Conservation (phyloP, 495 filamentous ascomycete species). For the Talaromyces stipitatus region DNA sequence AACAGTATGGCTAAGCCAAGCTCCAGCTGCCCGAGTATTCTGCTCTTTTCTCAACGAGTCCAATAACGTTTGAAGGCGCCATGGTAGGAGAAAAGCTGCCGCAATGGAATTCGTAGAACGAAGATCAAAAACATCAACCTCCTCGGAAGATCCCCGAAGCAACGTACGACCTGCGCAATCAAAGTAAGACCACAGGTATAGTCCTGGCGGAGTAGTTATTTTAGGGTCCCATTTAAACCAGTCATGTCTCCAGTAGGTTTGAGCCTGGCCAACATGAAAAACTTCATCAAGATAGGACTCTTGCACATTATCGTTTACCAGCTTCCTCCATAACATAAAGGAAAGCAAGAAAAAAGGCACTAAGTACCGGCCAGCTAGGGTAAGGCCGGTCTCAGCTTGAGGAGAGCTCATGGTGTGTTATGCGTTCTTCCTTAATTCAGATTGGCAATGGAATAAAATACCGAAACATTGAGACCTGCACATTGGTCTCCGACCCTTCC, state of each 20-base stretch:
- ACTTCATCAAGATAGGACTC: slow-evolving; percentile 91
- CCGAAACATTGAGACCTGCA: background rate
- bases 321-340: slow-evolving; percentile 23
- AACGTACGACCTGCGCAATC: slow-evolving; percentile 25
- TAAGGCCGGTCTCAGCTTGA: slow-evolving; percentile 26
- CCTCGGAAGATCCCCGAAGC: slow-evolving; percentile 30
- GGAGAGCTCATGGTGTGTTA: slow-evolving; percentile 24
- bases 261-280: slow-evolving; percentile 90
- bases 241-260: slow-evolving; percentile 69
- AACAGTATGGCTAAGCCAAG: slow-evolving; percentile 51
- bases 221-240: slow-evolving; percentile 88
- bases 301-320: slow-evolving; percentile 44
- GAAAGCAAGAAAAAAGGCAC: slow-evolving; percentile 35
- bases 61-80: slow-evolving; percentile 32
- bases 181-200: slow-evolving; percentile 56
- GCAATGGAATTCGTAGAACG: slow-evolving; percentile 34
- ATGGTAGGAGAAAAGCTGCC: slow-evolving; percentile 29
- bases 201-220: slow-evolving; percentile 89
- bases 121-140: slow-evolving; percentile 29
- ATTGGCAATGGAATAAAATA: background rate
- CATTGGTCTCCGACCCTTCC: background rate
- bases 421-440: background rate
- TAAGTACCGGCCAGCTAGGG: slow-evolving; percentile 33
- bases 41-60: slow-evolving; percentile 28
- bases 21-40: slow-evolving; percentile 30